These are phyloP conservation scores for Populus deltoides DNA, from an alignment of 345 rosid species.

Conservation along the genomic window DNA sequence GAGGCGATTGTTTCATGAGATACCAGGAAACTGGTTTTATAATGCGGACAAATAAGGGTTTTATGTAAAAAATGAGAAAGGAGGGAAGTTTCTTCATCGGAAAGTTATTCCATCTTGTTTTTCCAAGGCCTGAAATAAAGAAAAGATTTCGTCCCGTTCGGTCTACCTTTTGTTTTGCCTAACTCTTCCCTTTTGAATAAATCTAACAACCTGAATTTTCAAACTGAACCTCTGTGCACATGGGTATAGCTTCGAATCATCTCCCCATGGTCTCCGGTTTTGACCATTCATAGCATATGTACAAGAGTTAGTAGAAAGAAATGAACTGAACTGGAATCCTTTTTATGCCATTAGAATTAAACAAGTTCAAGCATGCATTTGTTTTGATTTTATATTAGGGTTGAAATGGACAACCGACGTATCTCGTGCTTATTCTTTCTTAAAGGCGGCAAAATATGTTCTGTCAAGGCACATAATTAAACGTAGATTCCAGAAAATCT, in stretches of 20 bases:
- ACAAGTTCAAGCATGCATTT: not conserved
- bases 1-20: not conserved
- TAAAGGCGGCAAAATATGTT: not conserved
- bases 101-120: not conserved
- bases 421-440: slow-evolving; percentile 14
- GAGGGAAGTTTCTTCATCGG: not conserved
- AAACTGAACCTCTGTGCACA: not conserved
- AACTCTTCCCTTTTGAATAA: slow-evolving; percentile 18
- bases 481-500: not conserved
- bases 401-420: not conserved
- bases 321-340: slow-evolving; percentile 17
- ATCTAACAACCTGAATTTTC: not conserved
- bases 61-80: not conserved
- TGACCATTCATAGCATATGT: slow-evolving; percentile 2
- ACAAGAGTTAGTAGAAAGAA: not conserved
- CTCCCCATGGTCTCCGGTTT: slow-evolving; percentile 13
- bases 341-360: not conserved
- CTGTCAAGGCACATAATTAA: not conserved
- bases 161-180: slow-evolving; percentile 8
- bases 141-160: not conserved
- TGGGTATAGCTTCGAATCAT: not conserved
- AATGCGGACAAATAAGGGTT: not conserved
- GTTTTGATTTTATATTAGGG: not conserved
- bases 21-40: not conserved
- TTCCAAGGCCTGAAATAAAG: not conserved